Evolutionary conservation across 352 stramenopile species (phyloP).

Genomic region (Pythium sp.): DNA sequence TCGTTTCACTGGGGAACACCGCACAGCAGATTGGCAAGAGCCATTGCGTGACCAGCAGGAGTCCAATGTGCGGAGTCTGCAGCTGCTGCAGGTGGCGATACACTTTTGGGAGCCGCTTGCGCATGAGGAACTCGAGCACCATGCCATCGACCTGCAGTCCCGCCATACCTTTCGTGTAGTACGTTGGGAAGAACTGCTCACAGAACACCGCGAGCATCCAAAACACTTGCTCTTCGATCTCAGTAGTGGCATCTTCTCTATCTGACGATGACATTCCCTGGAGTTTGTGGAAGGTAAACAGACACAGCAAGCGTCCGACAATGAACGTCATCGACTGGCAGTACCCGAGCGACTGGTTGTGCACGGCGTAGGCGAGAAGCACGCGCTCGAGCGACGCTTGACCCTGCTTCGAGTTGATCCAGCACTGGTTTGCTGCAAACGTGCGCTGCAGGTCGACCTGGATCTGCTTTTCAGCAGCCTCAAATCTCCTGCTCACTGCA

Average conservation of each 20-base stretch:
- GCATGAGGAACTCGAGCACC: conserved; percentile 53
- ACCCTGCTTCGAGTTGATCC: conserved; percentile 46
- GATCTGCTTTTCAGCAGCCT: conserved; percentile 47
- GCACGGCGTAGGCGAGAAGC: conserved; percentile 73
- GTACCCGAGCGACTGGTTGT: conserved; percentile 80
- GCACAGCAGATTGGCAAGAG: conserved; percentile 62
- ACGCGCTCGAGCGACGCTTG: conserved; percentile 59
- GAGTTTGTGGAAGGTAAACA: conserved; percentile 27
- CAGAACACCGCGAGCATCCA: conserved; percentile 58
- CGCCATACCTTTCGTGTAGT: conserved; percentile 65
- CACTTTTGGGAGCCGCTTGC: conserved; percentile 47
- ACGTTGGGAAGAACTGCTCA: conserved; percentile 54
- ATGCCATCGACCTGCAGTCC: conserved; percentile 54
- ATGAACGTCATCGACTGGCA: conserved; percentile 92
- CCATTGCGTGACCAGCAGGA: conserved; percentile 69
- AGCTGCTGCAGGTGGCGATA: conserved; percentile 56
- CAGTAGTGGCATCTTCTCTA: not conserved
- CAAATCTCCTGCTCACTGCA: conserved; percentile 23
- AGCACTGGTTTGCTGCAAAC: conserved; percentile 65
- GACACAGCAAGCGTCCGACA: conserved; percentile 64
- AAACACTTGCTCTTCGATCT: conserved; percentile 49
- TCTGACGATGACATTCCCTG: not conserved
- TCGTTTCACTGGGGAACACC: conserved; percentile 62
- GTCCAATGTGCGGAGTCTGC: conserved; percentile 45
- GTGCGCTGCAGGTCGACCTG: conserved; percentile 66